Conservation (phyloP, 306 rosid species). For the Vicia faba region DNA sequence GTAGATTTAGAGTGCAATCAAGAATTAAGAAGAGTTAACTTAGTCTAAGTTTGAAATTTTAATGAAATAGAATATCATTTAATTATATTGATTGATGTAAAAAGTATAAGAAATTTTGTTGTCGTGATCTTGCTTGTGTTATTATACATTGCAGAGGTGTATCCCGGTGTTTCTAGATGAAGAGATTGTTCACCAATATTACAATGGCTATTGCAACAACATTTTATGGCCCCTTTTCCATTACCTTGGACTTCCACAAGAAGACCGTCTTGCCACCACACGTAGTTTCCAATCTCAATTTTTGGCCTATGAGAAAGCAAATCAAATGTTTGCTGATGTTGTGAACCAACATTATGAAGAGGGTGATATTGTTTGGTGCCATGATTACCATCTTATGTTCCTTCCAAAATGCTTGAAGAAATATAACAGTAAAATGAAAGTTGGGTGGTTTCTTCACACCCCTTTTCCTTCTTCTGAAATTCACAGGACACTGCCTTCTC, state of each 20-base stretch:
- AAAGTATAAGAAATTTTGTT: conserved; percentile 15
- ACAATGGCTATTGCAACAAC: conserved; percentile 97
- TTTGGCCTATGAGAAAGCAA: conserved; percentile 88
- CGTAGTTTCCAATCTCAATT: conserved; percentile 91
- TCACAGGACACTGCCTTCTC: conserved; percentile 89
- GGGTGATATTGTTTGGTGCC: conserved; percentile 98
- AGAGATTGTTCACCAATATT: conserved; percentile 88
- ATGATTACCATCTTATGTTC: conserved; percentile 95
- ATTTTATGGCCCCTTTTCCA: conserved; percentile 97
- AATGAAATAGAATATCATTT: no score
- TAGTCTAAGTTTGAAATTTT: no score
- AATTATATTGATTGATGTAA: background rate
- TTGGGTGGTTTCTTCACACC: conserved; percentile 98
- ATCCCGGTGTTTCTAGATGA: conserved; percentile 91
- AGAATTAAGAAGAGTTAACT: no score
- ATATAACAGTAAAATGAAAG: conserved; percentile 75
- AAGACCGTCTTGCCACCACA: conserved; percentile 94
- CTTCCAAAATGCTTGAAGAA: conserved; percentile 91
- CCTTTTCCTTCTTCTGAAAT: conserved; percentile 99
- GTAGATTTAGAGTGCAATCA: no score
- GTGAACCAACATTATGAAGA: conserved; percentile 79
- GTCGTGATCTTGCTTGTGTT: background rate
- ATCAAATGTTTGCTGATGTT: conserved; percentile 91
- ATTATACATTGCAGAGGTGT: conserved; percentile 61
- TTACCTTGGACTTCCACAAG: conserved; percentile 95